A percentile compares a stretch with the other conserved stretches of the same genome.
These are phyloP conservation scores for Fusarium pseudograminearum DNA, from an alignment of 2,329 filamentous ascomycete genomes.

Conservation along the genomic window DNA sequence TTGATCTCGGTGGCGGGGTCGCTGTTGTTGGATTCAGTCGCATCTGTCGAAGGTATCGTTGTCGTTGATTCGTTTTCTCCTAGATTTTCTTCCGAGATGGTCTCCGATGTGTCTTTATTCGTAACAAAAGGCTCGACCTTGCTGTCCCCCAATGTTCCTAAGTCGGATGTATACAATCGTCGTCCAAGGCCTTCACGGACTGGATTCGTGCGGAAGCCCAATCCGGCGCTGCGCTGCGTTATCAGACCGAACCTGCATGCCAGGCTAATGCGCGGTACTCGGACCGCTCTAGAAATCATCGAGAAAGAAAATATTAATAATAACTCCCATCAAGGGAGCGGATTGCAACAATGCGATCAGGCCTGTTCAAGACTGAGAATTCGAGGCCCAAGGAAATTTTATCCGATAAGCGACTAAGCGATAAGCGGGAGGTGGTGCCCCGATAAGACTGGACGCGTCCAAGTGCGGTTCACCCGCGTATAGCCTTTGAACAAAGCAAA, in stretches of 20 bases:
- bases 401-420: constrained; percentile 46
- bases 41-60: background rate
- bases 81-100: background rate
- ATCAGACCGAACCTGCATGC: constrained; percentile 52
- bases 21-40: background rate
- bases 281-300: constrained; percentile 54
- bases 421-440: constrained; percentile 38
- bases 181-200: constrained; percentile 21
- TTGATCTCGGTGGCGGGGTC: constrained; percentile 3
- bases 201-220: constrained; percentile 21
- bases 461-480: constrained; percentile 32
- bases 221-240: constrained; percentile 35
- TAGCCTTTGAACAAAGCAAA: background rate
- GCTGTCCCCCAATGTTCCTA: constrained; percentile 36
- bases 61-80: background rate
- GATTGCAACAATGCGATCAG: constrained; percentile 24
- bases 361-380: constrained; percentile 6
- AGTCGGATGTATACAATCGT: constrained; percentile 46
- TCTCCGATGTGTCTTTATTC: background rate
- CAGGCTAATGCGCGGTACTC: constrained; percentile 52
- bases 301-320: constrained; percentile 29
- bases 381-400: constrained; percentile 42
- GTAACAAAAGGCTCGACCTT: constrained; percentile 45
- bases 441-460: constrained; percentile 34
- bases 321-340: constrained; percentile 16